These are phyloP conservation scores for Phialophora chinensis DNA, from an alignment of 2,329 filamentous ascomycete genomes.

Conservation along the genomic window DNA sequence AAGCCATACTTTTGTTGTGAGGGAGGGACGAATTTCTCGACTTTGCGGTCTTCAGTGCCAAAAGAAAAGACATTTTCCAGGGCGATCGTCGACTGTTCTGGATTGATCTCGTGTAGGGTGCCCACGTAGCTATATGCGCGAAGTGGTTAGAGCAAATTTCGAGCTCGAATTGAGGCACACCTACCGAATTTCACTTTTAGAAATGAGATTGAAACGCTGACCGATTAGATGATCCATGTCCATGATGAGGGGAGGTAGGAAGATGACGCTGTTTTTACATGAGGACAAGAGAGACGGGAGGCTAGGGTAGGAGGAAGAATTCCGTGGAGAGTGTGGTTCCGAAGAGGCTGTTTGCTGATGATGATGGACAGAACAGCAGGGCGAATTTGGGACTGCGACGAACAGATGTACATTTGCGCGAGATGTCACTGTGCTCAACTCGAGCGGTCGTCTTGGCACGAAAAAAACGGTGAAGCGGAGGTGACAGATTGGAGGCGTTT, in stretches of 20 bases:
- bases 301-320: conserved; percentile 23
- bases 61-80: conserved; percentile 95
- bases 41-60: conserved; percentile 88
- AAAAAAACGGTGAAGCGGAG: not conserved
- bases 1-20: conserved; percentile 95
- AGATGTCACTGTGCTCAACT: not conserved
- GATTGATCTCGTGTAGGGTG: conserved; percentile 96
- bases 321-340: conserved; percentile 20
- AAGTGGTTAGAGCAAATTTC: conserved; percentile 44
- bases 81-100: conserved; percentile 93
- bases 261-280: conserved; percentile 38
- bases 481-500: not conserved
- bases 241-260: conserved; percentile 46
- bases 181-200: conserved; percentile 95
- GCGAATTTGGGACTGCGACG: conserved; percentile 27
- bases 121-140: conserved; percentile 77
- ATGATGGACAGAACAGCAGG: conserved; percentile 33
- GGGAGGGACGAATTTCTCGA: conserved; percentile 78
- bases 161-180: conserved; percentile 34
- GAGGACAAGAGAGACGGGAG: conserved; percentile 18
- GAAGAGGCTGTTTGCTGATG: conserved; percentile 5
- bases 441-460: not conserved
- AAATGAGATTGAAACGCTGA: conserved; percentile 94
- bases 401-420: conserved; percentile 2
- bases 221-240: conserved; percentile 59